Conservation (phyloP, 345 rosid genomes). For the Moricandia moricandioides region DNA sequence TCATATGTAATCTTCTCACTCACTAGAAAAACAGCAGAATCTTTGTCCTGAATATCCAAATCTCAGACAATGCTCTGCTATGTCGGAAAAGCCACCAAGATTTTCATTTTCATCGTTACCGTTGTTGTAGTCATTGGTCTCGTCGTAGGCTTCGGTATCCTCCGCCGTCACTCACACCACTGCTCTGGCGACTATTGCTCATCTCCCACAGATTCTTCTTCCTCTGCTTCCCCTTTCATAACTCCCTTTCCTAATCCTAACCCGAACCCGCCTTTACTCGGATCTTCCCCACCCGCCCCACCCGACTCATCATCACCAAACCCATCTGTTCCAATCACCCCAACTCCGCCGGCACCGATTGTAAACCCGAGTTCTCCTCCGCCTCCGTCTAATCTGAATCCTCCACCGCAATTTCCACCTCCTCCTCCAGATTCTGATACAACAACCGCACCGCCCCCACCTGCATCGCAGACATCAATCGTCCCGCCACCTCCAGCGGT, state of each 20-base stretch:
- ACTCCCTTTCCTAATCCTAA: conserved; percentile 36
- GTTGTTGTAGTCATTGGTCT: conserved; percentile 64
- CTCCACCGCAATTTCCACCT: conserved; percentile 36
- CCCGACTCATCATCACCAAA: conserved; percentile 28
- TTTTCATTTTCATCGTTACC: conserved; percentile 88
- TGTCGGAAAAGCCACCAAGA: conserved; percentile 97
- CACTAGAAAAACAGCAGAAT: neutral
- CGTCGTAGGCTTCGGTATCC: conserved; percentile 60
- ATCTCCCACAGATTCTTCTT: conserved; percentile 34
- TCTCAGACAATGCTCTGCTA: conserved; percentile 57
- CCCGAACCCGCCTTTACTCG: conserved; percentile 39
- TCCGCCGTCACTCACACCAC: conserved; percentile 54
- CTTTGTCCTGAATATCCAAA: conserved; percentile 19
- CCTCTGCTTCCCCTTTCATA: conserved; percentile 42
- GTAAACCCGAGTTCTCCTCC: conserved; percentile 32
- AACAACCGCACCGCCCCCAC: conserved; percentile 29
- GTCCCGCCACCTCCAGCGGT: conserved; percentile 31
- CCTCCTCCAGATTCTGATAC: conserved; percentile 33
- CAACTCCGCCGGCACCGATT: conserved; percentile 39
- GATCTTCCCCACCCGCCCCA: conserved; percentile 35
- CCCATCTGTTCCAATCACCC: conserved; percentile 20
- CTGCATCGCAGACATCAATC: neutral
- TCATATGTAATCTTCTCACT: neutral
- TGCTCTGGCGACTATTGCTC: conserved; percentile 62
- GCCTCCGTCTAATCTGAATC: conserved; percentile 5